Evolutionary conservation across 495 filamentous ascomycete species (phyloP).

Genomic region (Neohortaea acidophila): DNA sequence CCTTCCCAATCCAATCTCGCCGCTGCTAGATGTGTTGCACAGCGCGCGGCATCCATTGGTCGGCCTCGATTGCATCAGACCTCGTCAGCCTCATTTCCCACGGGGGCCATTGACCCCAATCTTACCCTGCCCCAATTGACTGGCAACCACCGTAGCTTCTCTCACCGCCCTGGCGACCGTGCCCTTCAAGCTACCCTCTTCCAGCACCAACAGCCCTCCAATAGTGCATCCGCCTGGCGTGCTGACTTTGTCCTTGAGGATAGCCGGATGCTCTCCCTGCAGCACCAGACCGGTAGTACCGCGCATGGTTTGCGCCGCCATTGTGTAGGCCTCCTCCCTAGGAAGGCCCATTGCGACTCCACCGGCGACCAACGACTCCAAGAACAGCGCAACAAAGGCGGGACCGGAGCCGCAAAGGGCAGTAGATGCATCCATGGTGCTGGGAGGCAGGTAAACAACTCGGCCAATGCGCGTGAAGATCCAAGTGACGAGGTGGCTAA

Average conservation of each 20-base stretch:
- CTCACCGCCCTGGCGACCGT: conserved; percentile 57
- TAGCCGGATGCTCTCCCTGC: conserved; percentile 58
- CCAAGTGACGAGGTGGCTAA: conserved; percentile 49
- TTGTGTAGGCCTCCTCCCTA: conserved; percentile 55
- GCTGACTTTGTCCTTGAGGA: conserved; percentile 61
- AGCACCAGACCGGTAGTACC: conserved; percentile 59
- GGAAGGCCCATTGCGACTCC: conserved; percentile 71
- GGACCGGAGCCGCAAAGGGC: conserved; percentile 65
- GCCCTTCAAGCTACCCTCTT: conserved; percentile 58
- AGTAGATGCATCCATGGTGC: conserved; percentile 58
- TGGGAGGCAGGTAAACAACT: conserved; percentile 46
- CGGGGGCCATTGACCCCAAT: conserved; percentile 33
- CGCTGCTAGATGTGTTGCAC: no score
- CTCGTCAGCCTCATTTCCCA: no score
- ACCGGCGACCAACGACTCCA: conserved; percentile 64
- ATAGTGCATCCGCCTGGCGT: conserved; percentile 75
- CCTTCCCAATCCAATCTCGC: no score
- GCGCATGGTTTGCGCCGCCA: conserved; percentile 66
- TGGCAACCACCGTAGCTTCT: conserved; percentile 62
- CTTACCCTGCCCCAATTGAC: conserved; percentile 43
- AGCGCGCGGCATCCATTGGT: no score
- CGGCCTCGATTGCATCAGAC: no score
- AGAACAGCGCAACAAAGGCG: conserved; percentile 62
- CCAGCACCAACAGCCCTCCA: conserved; percentile 56
- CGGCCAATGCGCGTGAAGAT: conserved; percentile 60